Evolutionary conservation across 768 basidiomycete genomes (phyloP).

Genomic region (Clitopilus passeckerianus): DNA sequence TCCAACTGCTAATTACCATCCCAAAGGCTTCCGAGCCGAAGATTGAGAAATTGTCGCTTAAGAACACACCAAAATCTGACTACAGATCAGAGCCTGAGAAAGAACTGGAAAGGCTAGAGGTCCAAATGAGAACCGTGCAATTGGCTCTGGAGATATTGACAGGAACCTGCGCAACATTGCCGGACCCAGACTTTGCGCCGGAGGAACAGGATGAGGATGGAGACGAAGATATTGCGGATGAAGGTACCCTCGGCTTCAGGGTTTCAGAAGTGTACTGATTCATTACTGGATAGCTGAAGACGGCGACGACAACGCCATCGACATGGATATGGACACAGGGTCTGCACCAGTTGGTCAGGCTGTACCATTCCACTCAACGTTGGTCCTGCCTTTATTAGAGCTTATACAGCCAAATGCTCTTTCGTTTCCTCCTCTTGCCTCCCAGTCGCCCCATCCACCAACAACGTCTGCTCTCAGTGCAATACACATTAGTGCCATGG

Average conservation of each 20-base stretch:
- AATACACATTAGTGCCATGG: conserved; percentile 80
- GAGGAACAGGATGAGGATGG: conserved; percentile 32
- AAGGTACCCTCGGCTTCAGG: conserved; percentile 21
- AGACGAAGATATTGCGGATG: conserved; percentile 15
- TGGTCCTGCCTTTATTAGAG: conserved; percentile 64
- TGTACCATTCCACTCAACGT: conserved; percentile 46
- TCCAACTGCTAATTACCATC: neutral
- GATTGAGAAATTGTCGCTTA: conserved; percentile 54
- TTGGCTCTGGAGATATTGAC: conserved; percentile 88
- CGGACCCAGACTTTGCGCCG: conserved; percentile 56
- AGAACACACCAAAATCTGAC: conserved; percentile 69
- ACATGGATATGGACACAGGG: conserved; percentile 37
- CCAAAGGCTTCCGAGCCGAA: conserved; percentile 43
- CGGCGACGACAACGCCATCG: conserved; percentile 17
- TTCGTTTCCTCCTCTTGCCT: conserved; percentile 73
- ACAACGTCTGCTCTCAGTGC: conserved; percentile 82
- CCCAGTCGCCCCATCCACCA: conserved; percentile 77
- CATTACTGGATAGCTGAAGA: conserved; percentile 1
- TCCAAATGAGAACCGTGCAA: conserved; percentile 65
- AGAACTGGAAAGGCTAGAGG: conserved; percentile 72
- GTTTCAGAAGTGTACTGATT: neutral
- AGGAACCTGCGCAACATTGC: conserved; percentile 81
- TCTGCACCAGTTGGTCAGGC: conserved; percentile 29
- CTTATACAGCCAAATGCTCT: conserved; percentile 73
- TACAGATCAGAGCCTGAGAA: conserved; percentile 66